Evolutionary conservation across 2,329 filamentous ascomycete species (phyloP), one percentile per base, ranked within the genome.

Genomic region (Botryosphaeria dothidea): DNA sequence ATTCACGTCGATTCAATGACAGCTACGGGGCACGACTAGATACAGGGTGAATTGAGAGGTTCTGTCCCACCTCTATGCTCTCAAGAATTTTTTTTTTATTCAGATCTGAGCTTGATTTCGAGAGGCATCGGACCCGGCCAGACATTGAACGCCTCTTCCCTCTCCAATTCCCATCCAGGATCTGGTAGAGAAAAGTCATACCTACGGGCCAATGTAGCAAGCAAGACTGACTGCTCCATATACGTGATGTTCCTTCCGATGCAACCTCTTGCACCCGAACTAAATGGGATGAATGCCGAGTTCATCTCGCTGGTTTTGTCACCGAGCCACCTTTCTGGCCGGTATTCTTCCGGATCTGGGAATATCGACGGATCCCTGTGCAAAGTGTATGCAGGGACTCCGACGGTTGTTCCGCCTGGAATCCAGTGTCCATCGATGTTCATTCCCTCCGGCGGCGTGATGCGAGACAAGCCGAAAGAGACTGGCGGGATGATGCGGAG

Each of bases 281-380:
- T 67, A 36, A 71, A 71, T 2, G 45, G 62, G 11, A 71, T 23
- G 56, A 73, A 62, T 34, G 36, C 45, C 60, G 68, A 67, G 3
- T 71, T 68, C 70, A 72, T 69, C 17, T 48, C 65, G 19, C 57
- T 66, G n/a, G 19, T 66, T 11, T 67, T 65, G 3, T 65, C 64
- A 17, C 60, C 62, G 8, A 85, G 70, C 83, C 83, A 86, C 3
- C 84, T 74, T 49, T 83, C 83, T 0, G 83, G 82, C 1, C 73
- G 73, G 67, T 81, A 86, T 0, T 68, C 66, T n/a, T 84, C 76
- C 0, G 79, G 76, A 65, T 85, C 81, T 0, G 73, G 67, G 0
- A 83, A 84, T 68, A 81, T 85, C 2, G 82, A 68, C 68, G 88
- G 86, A 45, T 85, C 81, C 0, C 87, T 77, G 0, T 54, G 66